These are phyloP conservation scores for Rossbeevera mucosa DNA, from an alignment of 768 basidiomycete species.

Conservation along the genomic window DNA sequence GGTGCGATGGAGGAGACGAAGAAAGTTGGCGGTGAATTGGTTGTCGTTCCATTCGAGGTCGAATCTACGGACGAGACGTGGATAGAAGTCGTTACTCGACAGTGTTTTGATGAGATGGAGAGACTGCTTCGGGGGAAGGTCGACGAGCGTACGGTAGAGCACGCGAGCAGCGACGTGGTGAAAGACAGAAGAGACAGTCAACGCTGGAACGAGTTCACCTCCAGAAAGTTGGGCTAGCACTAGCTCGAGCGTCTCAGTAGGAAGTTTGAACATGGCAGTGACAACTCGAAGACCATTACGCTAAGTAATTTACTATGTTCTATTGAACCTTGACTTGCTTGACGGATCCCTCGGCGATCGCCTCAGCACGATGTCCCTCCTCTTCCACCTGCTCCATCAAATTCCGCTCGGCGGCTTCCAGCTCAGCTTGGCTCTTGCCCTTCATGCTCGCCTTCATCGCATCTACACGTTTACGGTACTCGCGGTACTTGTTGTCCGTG, in stretches of 20 bases:
- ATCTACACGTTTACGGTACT: slow-evolving; percentile 64
- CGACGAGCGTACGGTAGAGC: slow-evolving; percentile 37
- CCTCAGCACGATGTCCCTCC: slow-evolving; percentile 69
- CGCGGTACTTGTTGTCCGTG: slow-evolving; percentile 86
- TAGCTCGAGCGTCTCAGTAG: slow-evolving; percentile 33
- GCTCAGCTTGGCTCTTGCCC: slow-evolving; percentile 50
- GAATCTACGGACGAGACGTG: slow-evolving; percentile 41
- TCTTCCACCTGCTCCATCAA: slow-evolving; percentile 67
- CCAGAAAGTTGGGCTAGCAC: slow-evolving; percentile 25
- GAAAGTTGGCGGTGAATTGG: slow-evolving; percentile 44
- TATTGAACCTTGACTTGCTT: slow-evolving; percentile 30
- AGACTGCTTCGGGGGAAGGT: slow-evolving; percentile 28
- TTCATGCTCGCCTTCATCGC: slow-evolving; percentile 57
- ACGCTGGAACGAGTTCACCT: slow-evolving; percentile 22
- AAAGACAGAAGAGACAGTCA: slow-evolving; percentile 24
- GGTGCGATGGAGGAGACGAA: slow-evolving; percentile 43
- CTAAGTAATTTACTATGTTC: too few species aligned
- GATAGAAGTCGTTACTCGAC: slow-evolving; percentile 33
- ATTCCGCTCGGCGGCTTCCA: slow-evolving; percentile 52
- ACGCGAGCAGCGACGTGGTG: slow-evolving; percentile 28
- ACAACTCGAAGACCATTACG: too few species aligned
- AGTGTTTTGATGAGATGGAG: slow-evolving; percentile 40
- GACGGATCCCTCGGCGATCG: slow-evolving; percentile 39
- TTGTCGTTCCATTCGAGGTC: slow-evolving; percentile 40
- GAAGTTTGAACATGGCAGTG: too few species aligned